A percentile compares a stretch with the other conserved stretches of the same genome.
Conservation (phyloP, 768 basidiomycete species). For the Macrolepiota fuliginosa region DNA sequence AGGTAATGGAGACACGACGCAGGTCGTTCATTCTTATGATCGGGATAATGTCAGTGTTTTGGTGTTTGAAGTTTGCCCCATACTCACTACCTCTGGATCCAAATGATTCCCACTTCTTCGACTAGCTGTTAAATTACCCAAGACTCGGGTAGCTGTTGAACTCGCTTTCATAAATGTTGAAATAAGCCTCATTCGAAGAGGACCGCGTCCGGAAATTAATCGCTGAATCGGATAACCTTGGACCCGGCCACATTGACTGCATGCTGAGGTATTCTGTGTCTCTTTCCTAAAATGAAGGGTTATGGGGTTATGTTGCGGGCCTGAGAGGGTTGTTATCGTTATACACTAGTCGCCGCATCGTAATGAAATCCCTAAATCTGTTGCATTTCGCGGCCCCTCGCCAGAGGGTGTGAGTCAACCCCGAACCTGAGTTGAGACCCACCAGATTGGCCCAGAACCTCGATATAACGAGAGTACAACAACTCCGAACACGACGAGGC, state of each 20-base stretch:
- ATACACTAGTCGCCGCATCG: neutral
- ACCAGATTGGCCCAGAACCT: neutral
- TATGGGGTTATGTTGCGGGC: neutral
- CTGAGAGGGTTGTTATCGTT: neutral
- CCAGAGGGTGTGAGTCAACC: neutral
- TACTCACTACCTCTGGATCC: neutral
- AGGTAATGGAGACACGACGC: neutral
- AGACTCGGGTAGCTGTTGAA: neutral
- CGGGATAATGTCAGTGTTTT: no score
- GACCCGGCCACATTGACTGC: neutral
- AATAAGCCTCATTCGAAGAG: neutral
- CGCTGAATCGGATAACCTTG: neutral
- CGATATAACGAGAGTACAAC: neutral
- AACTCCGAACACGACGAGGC: neutral
- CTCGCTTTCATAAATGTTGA: neutral
- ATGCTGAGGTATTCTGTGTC: neutral
- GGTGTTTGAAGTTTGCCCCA: neutral
- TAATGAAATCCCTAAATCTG: neutral
- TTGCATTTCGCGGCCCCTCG: neutral
- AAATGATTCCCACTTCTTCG: neutral
- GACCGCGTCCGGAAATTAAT: neutral
- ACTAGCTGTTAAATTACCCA: neutral
- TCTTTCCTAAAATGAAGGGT: neutral
- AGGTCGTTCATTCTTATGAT: neutral
- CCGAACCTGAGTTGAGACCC: neutral